Percentiles rank a stretch among this genome's conserved stretches.
Evolutionary conservation across 345 rosid genomes (phyloP).

Genomic region (Salix brachista): DNA sequence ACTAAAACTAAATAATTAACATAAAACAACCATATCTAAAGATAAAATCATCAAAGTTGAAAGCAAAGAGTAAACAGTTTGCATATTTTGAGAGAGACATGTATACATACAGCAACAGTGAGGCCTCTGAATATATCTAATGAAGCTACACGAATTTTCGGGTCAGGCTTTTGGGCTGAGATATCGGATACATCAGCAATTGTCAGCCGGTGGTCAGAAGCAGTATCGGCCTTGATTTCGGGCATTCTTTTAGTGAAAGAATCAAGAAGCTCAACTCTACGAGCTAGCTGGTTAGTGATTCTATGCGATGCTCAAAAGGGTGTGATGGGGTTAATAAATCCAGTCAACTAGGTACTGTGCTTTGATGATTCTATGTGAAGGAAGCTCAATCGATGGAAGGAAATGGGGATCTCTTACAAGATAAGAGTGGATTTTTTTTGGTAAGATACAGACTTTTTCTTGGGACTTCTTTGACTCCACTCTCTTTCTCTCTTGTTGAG

Average conservation of each 20-base stretch:
- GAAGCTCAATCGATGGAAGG: neutral
- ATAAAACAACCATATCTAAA: neutral
- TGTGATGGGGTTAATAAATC: neutral
- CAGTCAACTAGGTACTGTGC: neutral
- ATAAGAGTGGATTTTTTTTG: neutral
- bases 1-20: neutral
- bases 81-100: neutral
- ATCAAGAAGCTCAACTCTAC: neutral
- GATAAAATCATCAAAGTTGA: neutral
- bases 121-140: constrained; percentile 91
- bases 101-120: constrained; percentile 60
- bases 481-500: neutral
- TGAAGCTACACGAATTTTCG: constrained; percentile 51
- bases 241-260: constrained; percentile 27
- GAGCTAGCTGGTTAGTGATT: neutral
- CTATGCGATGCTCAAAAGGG: neutral
- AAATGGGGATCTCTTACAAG: neutral
- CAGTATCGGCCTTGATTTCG: constrained; percentile 42
- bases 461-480: neutral
- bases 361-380: neutral
- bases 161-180: constrained; percentile 23
- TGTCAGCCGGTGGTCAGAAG: constrained; percentile 33
- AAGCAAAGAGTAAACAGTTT: neutral
- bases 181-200: constrained; percentile 23
- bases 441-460: neutral